These are phyloP conservation scores for Fonsecaea multimorphosa DNA, from an alignment of 2,329 filamentous ascomycete species.

Conservation along the genomic window DNA sequence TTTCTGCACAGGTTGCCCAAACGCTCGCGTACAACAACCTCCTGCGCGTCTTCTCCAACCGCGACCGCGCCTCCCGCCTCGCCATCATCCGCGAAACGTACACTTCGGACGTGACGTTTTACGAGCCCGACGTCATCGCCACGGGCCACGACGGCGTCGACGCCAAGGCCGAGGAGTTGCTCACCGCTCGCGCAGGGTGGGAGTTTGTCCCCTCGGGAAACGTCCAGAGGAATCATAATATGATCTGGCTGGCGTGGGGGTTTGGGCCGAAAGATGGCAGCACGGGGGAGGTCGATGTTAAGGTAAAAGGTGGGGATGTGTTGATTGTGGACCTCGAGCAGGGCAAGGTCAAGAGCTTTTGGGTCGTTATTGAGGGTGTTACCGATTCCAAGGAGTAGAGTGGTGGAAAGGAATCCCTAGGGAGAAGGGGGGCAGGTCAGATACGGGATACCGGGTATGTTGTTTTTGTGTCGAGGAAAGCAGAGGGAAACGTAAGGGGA, in stretches of 20 bases:
- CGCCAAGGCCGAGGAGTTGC: slow-evolving; percentile 8
- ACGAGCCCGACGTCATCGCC: slow-evolving; percentile 15
- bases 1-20: slow-evolving; percentile 10
- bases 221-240: slow-evolving; percentile 18
- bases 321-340: slow-evolving; percentile 17
- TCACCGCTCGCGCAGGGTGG: slow-evolving; percentile 15
- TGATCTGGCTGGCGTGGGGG: slow-evolving; percentile 22
- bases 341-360: slow-evolving; percentile 20
- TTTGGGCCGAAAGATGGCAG: slow-evolving; percentile 17
- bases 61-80: slow-evolving; percentile 12
- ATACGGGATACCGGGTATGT: no score
- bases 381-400: slow-evolving; percentile 7
- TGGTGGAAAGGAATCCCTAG: no score
- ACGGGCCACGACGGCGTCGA: slow-evolving; percentile 20
- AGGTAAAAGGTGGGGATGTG: slow-evolving; percentile 22
- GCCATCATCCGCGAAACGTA: slow-evolving; percentile 8
- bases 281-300: slow-evolving; percentile 11
- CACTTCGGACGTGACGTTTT: slow-evolving; percentile 19
- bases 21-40: slow-evolving; percentile 20
- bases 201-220: slow-evolving; percentile 13
- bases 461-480: no score
- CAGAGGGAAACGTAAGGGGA: background rate
- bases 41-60: slow-evolving; percentile 21
- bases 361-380: slow-evolving; percentile 24
- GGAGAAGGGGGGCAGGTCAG: no score